Percentiles rank a stretch among this genome's conserved stretches.
These are phyloP conservation scores for Fusarium udum DNA, from an alignment of 2,329 filamentous ascomycete genomes.

Conservation along the genomic window DNA sequence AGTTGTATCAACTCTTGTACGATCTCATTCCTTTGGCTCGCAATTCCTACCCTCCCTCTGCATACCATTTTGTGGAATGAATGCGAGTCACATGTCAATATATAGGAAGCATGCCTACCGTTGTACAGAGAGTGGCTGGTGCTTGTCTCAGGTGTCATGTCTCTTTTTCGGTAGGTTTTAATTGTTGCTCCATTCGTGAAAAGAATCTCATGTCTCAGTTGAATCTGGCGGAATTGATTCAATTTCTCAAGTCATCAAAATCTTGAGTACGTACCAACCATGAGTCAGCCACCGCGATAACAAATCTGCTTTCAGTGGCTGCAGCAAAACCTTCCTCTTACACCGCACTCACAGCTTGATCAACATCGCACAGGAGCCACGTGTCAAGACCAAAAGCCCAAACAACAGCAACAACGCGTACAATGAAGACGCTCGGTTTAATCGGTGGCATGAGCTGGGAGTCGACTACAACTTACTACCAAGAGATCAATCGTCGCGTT, in stretches of 20 bases:
- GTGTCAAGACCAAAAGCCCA: background rate
- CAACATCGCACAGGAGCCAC: background rate
- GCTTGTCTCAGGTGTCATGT: background rate
- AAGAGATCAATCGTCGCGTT: constrained; percentile 40
- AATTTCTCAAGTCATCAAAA: background rate
- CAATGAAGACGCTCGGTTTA: constrained; percentile 41
- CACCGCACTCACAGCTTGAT: background rate
- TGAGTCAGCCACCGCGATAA: background rate
- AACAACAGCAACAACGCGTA: background rate
- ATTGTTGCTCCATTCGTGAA: background rate
- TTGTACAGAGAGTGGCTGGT: background rate
- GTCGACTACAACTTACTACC: constrained; percentile 41
- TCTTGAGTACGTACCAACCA: background rate
- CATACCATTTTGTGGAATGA: background rate
- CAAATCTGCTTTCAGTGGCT: background rate
- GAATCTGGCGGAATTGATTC: background rate
- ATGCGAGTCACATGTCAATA: too few species aligned
- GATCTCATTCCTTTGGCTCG: accelerated
- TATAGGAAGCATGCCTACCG: background rate
- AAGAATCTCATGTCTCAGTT: background rate
- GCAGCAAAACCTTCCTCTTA: background rate
- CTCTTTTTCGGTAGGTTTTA: too few species aligned
- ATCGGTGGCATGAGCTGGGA: constrained; percentile 44
- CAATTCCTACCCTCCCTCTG: background rate
- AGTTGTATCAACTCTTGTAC: background rate